Evolutionary conservation across 192 early-diverging fungal genomes (phyloP).

Genomic region (Spinellus fusiger): DNA sequence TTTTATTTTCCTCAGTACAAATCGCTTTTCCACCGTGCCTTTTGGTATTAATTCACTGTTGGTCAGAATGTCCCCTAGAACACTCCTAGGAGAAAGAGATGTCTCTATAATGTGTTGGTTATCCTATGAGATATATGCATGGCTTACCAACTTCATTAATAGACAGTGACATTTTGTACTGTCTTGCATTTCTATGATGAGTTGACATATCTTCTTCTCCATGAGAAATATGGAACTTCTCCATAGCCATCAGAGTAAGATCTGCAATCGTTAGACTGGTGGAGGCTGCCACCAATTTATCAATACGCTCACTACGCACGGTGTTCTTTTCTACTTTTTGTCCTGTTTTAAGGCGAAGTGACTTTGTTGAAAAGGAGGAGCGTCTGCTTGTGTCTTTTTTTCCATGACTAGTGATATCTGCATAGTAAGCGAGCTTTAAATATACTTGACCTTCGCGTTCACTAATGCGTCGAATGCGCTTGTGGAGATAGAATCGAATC

Average conservation of each 20-base stretch:
- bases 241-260: slow-evolving; percentile 37
- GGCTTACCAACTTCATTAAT: slow-evolving; percentile 6
- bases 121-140: not conserved
- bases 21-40: slow-evolving; percentile 14
- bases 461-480: slow-evolving; percentile 35
- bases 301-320: slow-evolving; percentile 19
- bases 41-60: slow-evolving; percentile 17
- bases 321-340: slow-evolving; percentile 6
- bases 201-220: slow-evolving; percentile 33
- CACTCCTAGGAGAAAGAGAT: not conserved
- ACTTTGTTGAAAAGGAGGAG: not conserved
- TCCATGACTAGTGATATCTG: not conserved
- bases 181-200: not conserved
- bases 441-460: slow-evolving; percentile 26
- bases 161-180: slow-evolving; percentile 8
- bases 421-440: slow-evolving; percentile 28
- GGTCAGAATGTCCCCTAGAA: slow-evolving; percentile 12
- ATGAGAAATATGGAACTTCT: slow-evolving; percentile 44
- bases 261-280: slow-evolving; percentile 38
- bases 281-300: slow-evolving; percentile 37
- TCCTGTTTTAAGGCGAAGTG: not conserved
- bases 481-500: slow-evolving; percentile 47
- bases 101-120: slow-evolving; percentile 8
- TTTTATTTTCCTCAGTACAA: slow-evolving; percentile 12
- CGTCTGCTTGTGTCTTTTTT: not conserved